Evolutionary conservation across 2,329 filamentous ascomycete genomes (phyloP).

Genomic region (Fonsecaea erecta): DNA sequence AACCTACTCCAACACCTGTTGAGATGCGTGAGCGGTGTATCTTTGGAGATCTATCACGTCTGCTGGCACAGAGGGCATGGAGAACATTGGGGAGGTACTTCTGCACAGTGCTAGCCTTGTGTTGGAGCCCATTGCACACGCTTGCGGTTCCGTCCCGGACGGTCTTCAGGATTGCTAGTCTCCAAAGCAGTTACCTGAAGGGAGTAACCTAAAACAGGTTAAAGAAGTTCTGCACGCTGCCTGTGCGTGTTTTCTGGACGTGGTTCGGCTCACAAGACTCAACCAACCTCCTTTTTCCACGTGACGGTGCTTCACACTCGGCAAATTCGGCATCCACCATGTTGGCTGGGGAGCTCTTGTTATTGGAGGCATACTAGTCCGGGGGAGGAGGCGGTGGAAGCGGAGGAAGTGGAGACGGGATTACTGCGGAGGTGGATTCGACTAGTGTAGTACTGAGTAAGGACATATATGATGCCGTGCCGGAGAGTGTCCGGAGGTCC

Average conservation of each 20-base stretch:
- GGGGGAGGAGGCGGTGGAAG: not conserved
- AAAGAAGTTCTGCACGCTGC: too few species aligned
- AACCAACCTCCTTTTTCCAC: not conserved
- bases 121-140: constrained; percentile 4
- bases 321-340: constrained; percentile 7
- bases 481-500: constrained; percentile 8
- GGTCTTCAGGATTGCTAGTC: too few species aligned
- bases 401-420: not conserved
- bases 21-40: not conserved
- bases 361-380: constrained; percentile 8
- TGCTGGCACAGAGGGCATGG: not conserved
- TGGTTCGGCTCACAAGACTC: not conserved
- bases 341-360: too few species aligned
- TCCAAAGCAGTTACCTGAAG: too few species aligned
- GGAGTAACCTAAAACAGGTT: too few species aligned
- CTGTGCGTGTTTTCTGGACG: too few species aligned
- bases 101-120: not conserved
- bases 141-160: not conserved
- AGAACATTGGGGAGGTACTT: not conserved
- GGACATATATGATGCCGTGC: not conserved
- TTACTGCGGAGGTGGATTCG: constrained; percentile 6
- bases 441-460: not conserved
- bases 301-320: not conserved
- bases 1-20: constrained; percentile 1
- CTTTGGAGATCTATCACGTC: not conserved